Evolutionary conservation across 352 stramenopile genomes (phyloP), one percentile per base, ranked within the genome.

Genomic region (Globisporangium cederbergense): DNA sequence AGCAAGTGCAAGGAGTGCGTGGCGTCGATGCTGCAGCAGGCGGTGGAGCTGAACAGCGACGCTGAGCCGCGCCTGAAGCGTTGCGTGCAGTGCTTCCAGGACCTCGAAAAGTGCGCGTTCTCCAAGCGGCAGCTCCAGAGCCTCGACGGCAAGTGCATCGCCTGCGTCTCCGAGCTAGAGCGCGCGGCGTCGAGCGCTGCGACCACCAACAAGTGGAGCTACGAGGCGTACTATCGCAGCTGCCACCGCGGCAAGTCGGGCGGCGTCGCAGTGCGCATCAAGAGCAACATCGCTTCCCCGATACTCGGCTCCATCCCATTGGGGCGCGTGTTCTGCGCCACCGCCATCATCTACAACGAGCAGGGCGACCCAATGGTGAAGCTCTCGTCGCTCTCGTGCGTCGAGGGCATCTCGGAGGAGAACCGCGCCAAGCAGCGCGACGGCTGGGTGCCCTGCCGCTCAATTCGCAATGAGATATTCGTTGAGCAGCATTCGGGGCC

Each of bases 61-160:
- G 47, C 54, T 14, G 70, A 67, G 34, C 51, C 66, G 25, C 71
- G 79, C 13, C 64, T 84, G 25, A 91, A 91, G 60, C 75, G 76
- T 20, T 92, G 83, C 57, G 74, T 90, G 25, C 83, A 92, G 67
- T 92, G 83, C 74, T 92, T 91, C 65, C 78, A 85, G 55, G 79
- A 81, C 45, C 64, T 89, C n/a, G 59, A 75, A 0, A 85, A 84
- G 55, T 62, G 74, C 3, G 72, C 64, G 18, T 92, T 89, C 62
- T 92, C 83, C 60, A 92, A 92, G 72, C 81, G 83, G 9, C 83
- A 92, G 71, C 74, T 73, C 46, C 75, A 88, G 13, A 66, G 82
- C 56, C 52, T 84, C 43, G 78, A 90, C 34, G 71, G 79, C 71
- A 92, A 92, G 65, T 92, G 83, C 64, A 75, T 66, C 22, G 14